A percentile compares a stretch with the other conserved stretches of the same genome.
phyloP scores from a whole-genome alignment of 257 asterid genomes.

The Misopates orontium region DNA sequence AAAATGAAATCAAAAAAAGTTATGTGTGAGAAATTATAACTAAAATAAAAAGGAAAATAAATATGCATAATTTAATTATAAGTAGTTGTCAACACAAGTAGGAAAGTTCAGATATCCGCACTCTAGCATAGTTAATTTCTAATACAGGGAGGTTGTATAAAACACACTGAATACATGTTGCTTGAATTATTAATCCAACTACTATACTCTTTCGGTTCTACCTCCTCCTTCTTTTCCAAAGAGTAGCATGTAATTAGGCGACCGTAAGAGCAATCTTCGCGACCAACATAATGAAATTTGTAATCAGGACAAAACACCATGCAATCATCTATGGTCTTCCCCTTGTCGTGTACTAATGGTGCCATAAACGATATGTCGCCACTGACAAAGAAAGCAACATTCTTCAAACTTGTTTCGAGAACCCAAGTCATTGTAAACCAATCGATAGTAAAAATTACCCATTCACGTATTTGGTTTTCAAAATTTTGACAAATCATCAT shows the following conservation, averaged over 20 bases:
- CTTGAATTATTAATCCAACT: too few relatives aligned
- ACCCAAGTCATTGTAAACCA: conserved; percentile 4
- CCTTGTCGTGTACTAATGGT: background rate
- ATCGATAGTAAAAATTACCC: conserved; percentile 8
- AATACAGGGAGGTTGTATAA: background rate
- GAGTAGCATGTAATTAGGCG: too few relatives aligned
- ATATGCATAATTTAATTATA: too few relatives aligned
- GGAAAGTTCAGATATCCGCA: too few relatives aligned
- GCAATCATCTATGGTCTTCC: conserved; percentile 8
- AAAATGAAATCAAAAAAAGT: too few relatives aligned
- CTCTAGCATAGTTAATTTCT: too few relatives aligned
- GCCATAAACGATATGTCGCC: background rate
- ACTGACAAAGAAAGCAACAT: background rate
- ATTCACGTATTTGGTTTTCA: background rate
- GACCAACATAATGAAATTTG: background rate
- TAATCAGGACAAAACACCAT: background rate
- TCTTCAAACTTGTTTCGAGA: conserved; percentile 6
- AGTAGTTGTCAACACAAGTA: too few relatives aligned
- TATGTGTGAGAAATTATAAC: too few relatives aligned
- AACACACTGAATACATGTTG: background rate
- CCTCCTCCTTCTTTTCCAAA: too few relatives aligned
- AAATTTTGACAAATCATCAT: background rate
- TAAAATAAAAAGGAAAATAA: too few relatives aligned
- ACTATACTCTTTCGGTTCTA: too few relatives aligned
- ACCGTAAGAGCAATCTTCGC: too few relatives aligned